Conservation (phyloP, 108 stramenopile genomes). For the Pseudonitzschia pungens region DNA sequence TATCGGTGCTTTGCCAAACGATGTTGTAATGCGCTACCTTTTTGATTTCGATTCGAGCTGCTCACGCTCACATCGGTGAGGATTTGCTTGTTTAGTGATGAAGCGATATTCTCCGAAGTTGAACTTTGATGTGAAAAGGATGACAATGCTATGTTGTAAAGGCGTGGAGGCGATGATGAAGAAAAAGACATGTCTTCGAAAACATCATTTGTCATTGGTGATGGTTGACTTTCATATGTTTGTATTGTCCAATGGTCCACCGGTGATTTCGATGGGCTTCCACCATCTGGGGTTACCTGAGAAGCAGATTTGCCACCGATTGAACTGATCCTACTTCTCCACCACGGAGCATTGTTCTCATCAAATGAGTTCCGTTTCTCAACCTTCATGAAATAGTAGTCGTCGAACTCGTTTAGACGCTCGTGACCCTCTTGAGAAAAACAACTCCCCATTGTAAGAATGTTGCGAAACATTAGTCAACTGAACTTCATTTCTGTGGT, state of each 20-base stretch:
- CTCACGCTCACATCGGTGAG: background rate
- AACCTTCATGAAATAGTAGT: slow-evolving; percentile 30
- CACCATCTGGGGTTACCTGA: background rate
- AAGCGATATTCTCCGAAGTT: background rate
- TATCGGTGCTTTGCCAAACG: slow-evolving; percentile 30
- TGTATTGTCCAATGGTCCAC: slow-evolving; percentile 2
- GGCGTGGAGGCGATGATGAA: background rate
- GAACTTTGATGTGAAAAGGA: background rate
- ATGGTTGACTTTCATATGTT: slow-evolving; percentile 5
- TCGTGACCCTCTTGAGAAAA: slow-evolving; percentile 25
- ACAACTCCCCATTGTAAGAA: slow-evolving; percentile 24
- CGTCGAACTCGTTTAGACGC: slow-evolving; percentile 27
- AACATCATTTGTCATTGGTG: slow-evolving; percentile 1
- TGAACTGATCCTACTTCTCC: background rate
- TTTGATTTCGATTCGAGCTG: slow-evolving; percentile 19
- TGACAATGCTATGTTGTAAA: background rate
- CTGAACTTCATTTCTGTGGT: background rate
- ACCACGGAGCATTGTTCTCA: slow-evolving; percentile 3
- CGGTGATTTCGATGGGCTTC: background rate
- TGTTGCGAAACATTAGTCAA: background rate
- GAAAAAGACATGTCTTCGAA: background rate
- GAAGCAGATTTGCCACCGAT: slow-evolving; percentile 1
- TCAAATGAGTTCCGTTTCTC: slow-evolving; percentile 24
- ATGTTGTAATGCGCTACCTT: slow-evolving; percentile 30
- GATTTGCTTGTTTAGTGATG: background rate